Evolutionary conservation across 768 basidiomycete genomes (phyloP), one percentile per base, ranked within the genome.

Genomic region (Chiua virens): DNA sequence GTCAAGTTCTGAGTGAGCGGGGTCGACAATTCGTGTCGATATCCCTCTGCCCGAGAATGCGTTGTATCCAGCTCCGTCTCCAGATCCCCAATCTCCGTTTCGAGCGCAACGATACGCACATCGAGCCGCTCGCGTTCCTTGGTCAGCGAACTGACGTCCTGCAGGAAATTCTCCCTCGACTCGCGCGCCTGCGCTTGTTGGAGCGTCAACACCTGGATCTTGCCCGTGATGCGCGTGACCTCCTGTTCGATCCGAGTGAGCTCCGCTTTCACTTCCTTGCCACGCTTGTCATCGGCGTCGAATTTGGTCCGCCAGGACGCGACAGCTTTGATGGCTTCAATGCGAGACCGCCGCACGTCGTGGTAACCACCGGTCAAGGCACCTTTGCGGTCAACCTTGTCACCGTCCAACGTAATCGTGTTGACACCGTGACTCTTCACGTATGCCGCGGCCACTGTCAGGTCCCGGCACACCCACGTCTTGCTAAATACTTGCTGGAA

Each of bases 401-500:
- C 97, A 43, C 97, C 97, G 58, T 96, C 95, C 35, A 97, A 81
- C 2, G 97, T 99, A 69, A 98, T 98, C 20, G 93, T 94, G 71
- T 96, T 98, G 65, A 98, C 87, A 2, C 86, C 86, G 65, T 98
- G 94, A 60, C 86, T 89, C 68, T 96, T 89, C 44, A 95, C 92
- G 67, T 97, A 98, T 9, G 91, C 89, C 7, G 93, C 91, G 21
- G 94, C 95, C 56, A 93, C 87, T 9, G 87, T 86, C 49, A 99
- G 80, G 66, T 97, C 92, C 40, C 88, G 82, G 67, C 96, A 98
- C 21, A 99, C 92, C 67, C 95, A 92, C 0, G 96, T 98, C 71
- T 93, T 93, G 34, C 95, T 94, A 57, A 99, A 99, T 11, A 98
- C 95, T 64, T 98, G 97, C 61, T 93, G 85, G 72, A 98, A 93